Percentiles rank a stretch among this genome's conserved stretches.
phyloP scores from a whole-genome alignment of 2,329 filamentous ascomycete species.

The Scedosporium dehoogii region DNA sequence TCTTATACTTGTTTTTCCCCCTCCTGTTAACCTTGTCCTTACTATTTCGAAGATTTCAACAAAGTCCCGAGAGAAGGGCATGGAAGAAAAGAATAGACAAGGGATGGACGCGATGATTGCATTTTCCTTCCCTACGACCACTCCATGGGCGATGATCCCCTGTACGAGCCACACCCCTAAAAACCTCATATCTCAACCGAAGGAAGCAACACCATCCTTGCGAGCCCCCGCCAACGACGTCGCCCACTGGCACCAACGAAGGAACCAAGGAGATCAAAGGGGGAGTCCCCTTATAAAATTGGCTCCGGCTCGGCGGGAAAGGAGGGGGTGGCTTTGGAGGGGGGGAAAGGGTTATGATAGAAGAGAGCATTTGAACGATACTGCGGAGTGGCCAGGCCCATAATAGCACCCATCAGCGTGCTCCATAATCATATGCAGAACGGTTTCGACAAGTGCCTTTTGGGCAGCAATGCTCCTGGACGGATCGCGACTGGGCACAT shows the following conservation, averaged over 20 bases:
- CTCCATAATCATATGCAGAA: neutral
- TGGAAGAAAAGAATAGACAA: neutral
- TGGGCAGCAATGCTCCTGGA: constrained; percentile 14
- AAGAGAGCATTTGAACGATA: neutral
- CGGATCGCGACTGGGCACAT: neutral
- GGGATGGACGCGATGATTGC: neutral
- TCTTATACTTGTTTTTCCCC: too few relatives aligned
- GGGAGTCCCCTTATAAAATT: neutral
- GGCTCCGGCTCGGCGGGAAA: neutral
- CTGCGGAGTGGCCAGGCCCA: neutral
- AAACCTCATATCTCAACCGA: neutral
- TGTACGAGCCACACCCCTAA: neutral
- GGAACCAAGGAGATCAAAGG: neutral
- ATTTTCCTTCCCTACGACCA: neutral
- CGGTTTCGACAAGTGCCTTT: constrained; percentile 10
- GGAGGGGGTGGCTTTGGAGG: neutral
- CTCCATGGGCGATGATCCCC: neutral
- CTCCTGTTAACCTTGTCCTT: too few relatives aligned
- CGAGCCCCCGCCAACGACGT: neutral
- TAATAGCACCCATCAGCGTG: too few relatives aligned
- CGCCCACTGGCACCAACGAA: neutral
- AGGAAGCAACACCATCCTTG: neutral
- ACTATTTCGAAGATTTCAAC: neutral
- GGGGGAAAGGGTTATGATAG: neutral
- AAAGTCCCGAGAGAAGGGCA: neutral